phyloP scores from a whole-genome alignment of 306 rosid genomes.

The Inga leiocalycina region DNA sequence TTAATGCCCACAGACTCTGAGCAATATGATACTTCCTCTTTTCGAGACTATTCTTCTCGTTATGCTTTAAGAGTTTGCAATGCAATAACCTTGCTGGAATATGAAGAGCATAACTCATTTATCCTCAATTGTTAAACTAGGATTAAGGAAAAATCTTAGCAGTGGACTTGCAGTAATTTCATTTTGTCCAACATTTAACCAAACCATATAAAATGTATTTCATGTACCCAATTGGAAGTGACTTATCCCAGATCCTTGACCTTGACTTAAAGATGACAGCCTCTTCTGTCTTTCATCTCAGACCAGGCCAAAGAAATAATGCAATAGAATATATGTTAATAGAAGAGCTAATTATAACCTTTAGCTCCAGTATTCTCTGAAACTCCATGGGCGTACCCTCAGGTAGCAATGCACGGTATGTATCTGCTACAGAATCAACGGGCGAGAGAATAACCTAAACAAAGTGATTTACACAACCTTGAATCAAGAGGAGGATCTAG shows the following conservation, averaged over 20 bases:
- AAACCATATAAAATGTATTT: not conserved
- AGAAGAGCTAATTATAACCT: slow-evolving; percentile 55
- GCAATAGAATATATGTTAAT: slow-evolving; percentile 30
- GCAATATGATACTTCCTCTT: not conserved
- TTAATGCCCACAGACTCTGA: not conserved
- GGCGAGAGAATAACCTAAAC: slow-evolving; percentile 94
- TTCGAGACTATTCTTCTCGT: not conserved
- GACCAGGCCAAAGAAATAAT: slow-evolving; percentile 28
- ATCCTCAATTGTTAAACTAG: slow-evolving; percentile 2
- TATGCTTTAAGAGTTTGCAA: not conserved
- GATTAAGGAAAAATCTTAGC: not conserved
- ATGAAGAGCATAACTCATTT: not conserved
- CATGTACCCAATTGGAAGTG: not conserved
- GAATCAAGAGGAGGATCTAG: slow-evolving; percentile 22
- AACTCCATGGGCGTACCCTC: slow-evolving; percentile 99
- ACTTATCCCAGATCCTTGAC: not conserved
- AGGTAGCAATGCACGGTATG: slow-evolving; percentile 93
- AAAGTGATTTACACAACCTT: slow-evolving; percentile 28
- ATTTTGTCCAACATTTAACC: not conserved
- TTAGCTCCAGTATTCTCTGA: slow-evolving; percentile 96
- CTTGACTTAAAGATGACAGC: not conserved
- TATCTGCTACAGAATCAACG: slow-evolving; percentile 92
- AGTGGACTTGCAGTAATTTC: not conserved
- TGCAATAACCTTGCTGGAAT: not conserved
- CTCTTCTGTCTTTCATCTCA: not conserved